Evolutionary conservation across 1,284 basidiomycete genomes (phyloP), one percentile per base, ranked within the genome.

Genomic region (Anthracocystis panici-leucophaei): DNA sequence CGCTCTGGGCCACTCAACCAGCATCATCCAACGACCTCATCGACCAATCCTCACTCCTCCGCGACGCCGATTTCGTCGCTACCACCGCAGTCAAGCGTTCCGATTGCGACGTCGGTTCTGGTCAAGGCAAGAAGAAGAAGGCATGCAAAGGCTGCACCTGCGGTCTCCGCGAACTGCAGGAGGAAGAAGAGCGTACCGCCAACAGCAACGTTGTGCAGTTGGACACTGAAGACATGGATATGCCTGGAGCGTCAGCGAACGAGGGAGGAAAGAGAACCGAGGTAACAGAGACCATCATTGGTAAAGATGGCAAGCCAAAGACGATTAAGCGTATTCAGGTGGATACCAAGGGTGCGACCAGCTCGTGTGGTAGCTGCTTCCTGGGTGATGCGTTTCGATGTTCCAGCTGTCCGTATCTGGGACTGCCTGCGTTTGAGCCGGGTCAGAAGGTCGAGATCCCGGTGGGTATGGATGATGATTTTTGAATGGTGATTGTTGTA

Each of bases 341-440:
- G 40, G 83, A 85, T 40, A 85, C 83, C 25, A 79, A 79, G 53
- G 83, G 83, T 44, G 82, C 82, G 0, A 98, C 95, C 52, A 95
- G 93, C 84, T 95, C 93, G 82, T 99, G 96, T 87, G 95, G 95
- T n/a, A 97, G 89, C 86, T 99, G 96, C 88, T 98, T 94, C 88
- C 88, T 99, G 55, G 97, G 96, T 11, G 96, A 99, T 86, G 97
- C 96, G 1, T 99, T 99, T 88, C 88, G 96, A 78, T 99, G 96
- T 86, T 92, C 91, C 20, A 91, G 93, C 65, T 99, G 96, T 86
- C 97, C 96, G 29, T 99, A 97, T 86, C 88, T 95, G 52, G 96
- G 96, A 76, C 89, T 99, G 49, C 97, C 97, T 54, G 94, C 96
- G 5, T 99, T 99, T 88, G 93, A 97, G 87, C 96, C 97, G 0